A percentile compares a stretch with the other conserved stretches of the same genome.
Conservation (phyloP, 1,284 basidiomycete species). For the Inonotus obliquus region DNA sequence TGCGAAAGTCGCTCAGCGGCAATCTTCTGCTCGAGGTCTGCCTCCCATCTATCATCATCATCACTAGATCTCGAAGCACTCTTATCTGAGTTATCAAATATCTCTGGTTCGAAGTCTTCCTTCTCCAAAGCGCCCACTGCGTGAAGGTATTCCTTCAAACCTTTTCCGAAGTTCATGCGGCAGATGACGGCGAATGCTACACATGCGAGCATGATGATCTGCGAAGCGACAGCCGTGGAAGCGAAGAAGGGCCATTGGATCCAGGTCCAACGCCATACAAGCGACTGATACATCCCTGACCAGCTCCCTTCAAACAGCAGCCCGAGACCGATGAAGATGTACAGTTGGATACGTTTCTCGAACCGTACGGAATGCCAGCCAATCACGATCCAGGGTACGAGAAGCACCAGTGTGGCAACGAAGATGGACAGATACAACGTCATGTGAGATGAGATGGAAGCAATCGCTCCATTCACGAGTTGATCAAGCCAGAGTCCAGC, state of each 20-base stretch:
- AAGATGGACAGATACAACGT: slow-evolving; percentile 40
- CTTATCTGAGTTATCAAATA: background rate
- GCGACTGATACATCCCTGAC: slow-evolving; percentile 12
- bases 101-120: slow-evolving; percentile 11
- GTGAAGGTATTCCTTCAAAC: slow-evolving; percentile 9
- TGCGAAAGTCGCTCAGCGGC: background rate
- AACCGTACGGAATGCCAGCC: slow-evolving; percentile 10
- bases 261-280: slow-evolving; percentile 16
- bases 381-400: slow-evolving; percentile 48
- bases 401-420: slow-evolving; percentile 40
- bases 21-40: slow-evolving; percentile 5
- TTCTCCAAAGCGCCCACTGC: slow-evolving; percentile 10
- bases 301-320: background rate
- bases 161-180: slow-evolving; percentile 7
- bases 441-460: slow-evolving; percentile 38
- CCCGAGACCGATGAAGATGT: slow-evolving; percentile 4
- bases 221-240: slow-evolving; percentile 7
- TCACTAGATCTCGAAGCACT: background rate
- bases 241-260: slow-evolving; percentile 15
- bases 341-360: slow-evolving; percentile 1
- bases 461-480: slow-evolving; percentile 42
- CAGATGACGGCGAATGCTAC: slow-evolving; percentile 5
- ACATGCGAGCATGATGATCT: slow-evolving; percentile 6
- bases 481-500: slow-evolving; percentile 54
- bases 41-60: background rate